These are phyloP conservation scores for Penicillium nordicum DNA, from an alignment of 2,329 filamentous ascomycete genomes.

Conservation along the genomic window DNA sequence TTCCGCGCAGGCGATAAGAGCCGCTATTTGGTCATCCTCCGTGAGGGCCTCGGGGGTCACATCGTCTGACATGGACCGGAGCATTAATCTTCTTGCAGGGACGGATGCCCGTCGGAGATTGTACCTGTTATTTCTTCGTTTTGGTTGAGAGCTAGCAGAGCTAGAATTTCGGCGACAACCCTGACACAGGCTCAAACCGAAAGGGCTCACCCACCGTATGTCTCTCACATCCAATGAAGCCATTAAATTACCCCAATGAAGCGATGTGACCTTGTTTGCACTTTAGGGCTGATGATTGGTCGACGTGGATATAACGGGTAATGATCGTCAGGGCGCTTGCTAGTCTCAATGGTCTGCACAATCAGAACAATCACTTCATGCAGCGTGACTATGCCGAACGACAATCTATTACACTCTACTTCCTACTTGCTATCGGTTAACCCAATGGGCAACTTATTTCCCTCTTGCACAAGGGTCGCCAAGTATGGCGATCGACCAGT, in stretches of 20 bases:
- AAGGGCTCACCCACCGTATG: slow-evolving; percentile 4
- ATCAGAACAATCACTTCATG: background rate
- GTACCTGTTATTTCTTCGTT: background rate
- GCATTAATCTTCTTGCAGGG: background rate
- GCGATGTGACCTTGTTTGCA: slow-evolving; percentile 20
- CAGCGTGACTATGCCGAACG: background rate
- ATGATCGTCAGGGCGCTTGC: slow-evolving; percentile 21
- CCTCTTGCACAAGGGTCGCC: background rate
- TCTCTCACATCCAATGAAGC: slow-evolving; percentile 10
- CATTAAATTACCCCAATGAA: background rate
- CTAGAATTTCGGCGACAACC: background rate
- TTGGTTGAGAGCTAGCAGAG: background rate
- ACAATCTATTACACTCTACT: background rate
- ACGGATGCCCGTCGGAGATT: slow-evolving; percentile 11
- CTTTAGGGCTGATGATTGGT: slow-evolving; percentile 16
- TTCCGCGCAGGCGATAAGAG: slow-evolving; percentile 3
- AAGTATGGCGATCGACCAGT: slow-evolving; percentile 19
- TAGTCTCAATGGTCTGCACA: background rate
- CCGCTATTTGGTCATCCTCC: background rate
- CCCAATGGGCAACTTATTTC: background rate
- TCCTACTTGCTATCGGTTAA: background rate
- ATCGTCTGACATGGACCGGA: slow-evolving; percentile 4
- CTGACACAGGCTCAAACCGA: background rate
- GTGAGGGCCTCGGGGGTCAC: slow-evolving; percentile 12
- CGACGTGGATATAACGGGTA: slow-evolving; percentile 14